Evolutionary conservation across 495 filamentous ascomycete genomes (phyloP), one percentile per base, ranked within the genome.

Genomic region (Glonium stellatum): DNA sequence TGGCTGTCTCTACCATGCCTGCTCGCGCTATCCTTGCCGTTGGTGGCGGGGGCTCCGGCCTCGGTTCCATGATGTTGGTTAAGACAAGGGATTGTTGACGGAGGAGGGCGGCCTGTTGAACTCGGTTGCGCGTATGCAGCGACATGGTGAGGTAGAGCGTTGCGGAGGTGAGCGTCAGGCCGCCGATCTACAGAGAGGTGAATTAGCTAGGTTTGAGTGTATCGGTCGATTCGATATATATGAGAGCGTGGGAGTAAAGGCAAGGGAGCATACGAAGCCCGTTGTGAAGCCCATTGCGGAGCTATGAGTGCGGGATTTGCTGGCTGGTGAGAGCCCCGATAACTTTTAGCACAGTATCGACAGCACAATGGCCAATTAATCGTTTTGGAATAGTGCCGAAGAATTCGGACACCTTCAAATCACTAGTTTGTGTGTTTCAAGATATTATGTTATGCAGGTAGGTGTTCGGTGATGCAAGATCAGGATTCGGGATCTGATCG

Each of bases 141-240:
- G 83, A 76, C 25, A 95, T 72, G 55, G 86, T 82, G 53, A 97
- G 82, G 78, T 95, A 96, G 67, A 93, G 81, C 57, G 88, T 67
- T 23, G 86, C 84, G 48, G 89, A 83, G 49, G 92, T 95, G 41
- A 98, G 79, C 63, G 92, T 89, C 41, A 93, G 81, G 64, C 93
- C 92, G 67, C 89, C 86, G 69, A 91, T 80, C 87, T 89, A 59
- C 6, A 57, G 41, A 4, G 11, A 21, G 19, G 21, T 37, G 44
- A 31, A 19, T 58, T 39, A 49, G 58, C 58, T 47, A 9, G 58
- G 25, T 49, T 9, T 4, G 27, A 34, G 22, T 18, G 23, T 23
- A 31, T 54, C 18, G 35, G 54, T 42, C 22, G 27, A 18, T 31
- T 52, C 0, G 48, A 22, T 31, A 46, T 41, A 49, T 25, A 82